phyloP scores from a whole-genome alignment of 2,329 filamentous ascomycete species.

The Beauveria brongniartii region DNA sequence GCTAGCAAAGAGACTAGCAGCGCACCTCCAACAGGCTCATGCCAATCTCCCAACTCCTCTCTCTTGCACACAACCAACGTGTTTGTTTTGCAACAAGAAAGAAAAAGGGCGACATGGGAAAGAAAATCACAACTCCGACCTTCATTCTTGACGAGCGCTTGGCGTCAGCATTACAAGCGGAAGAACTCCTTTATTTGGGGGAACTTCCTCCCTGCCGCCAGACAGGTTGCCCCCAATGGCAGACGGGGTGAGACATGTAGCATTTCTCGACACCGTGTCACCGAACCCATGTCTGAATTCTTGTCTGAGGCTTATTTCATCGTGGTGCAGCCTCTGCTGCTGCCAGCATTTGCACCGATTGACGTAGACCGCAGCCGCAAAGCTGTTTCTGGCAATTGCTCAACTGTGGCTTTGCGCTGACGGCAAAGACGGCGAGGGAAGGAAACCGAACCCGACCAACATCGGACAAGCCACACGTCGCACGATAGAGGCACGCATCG shows the following conservation, averaged over 20 bases:
- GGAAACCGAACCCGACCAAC: background rate
- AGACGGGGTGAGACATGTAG: background rate
- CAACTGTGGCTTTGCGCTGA: background rate
- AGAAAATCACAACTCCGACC: background rate
- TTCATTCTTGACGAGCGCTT: background rate
- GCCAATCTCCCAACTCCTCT: background rate
- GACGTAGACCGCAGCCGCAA: background rate
- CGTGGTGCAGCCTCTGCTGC: background rate
- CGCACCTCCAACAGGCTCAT: background rate
- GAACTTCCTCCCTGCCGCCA: background rate
- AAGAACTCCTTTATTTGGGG: background rate
- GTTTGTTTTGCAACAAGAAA: background rate
- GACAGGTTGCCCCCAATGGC: background rate
- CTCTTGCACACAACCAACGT: background rate
- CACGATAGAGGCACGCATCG: background rate
- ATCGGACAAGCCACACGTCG: background rate
- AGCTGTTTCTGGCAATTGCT: background rate
- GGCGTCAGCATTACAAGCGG: background rate
- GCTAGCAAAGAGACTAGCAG: background rate
- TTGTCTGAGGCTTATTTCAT: slow-evolving; percentile 8
- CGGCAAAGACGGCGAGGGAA: background rate
- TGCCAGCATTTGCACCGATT: background rate
- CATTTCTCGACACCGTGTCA: background rate
- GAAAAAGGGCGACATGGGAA: background rate
- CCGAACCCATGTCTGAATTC: background rate